phyloP scores from a whole-genome alignment of 2,329 filamentous ascomycete species.

The Dactylellina haptotyla region DNA sequence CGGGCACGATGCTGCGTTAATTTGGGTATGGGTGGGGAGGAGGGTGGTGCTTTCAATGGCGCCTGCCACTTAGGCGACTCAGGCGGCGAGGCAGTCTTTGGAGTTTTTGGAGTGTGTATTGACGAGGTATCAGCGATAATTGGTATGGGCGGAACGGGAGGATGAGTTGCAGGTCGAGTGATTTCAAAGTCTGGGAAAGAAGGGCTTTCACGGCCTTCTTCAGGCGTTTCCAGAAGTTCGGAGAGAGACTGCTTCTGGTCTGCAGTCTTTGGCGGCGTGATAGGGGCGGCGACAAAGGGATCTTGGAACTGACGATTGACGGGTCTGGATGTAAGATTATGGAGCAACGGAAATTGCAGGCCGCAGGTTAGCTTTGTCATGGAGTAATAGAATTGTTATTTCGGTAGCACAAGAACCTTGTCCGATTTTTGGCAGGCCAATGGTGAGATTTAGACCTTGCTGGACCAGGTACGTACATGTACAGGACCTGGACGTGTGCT shows the following conservation, averaged over 20 bases:
- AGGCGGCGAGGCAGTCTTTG: conserved; percentile 43
- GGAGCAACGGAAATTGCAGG: conserved; percentile 41
- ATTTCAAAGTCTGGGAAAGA: conserved; percentile 40
- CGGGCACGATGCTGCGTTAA: conserved; percentile 48
- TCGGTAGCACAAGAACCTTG: conserved; percentile 53
- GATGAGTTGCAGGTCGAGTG: conserved; percentile 7
- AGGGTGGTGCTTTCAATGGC: conserved; percentile 46
- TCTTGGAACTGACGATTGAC: conserved; percentile 52
- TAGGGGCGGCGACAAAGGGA: conserved; percentile 44
- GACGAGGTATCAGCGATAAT: conserved; percentile 34
- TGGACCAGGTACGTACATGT: conserved; percentile 23
- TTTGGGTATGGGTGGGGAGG: conserved; percentile 48
- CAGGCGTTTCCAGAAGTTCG: conserved; percentile 47
- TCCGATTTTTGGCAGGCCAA: conserved; percentile 46
- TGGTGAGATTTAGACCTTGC: conserved; percentile 20
- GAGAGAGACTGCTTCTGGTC: conserved; percentile 51
- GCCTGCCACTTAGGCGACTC: conserved; percentile 52
- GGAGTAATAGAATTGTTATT: conserved; percentile 22
- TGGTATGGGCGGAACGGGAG: conserved; percentile 44
- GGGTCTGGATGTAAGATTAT: conserved; percentile 40
- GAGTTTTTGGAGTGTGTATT: conserved; percentile 45
- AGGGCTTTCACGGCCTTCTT: conserved; percentile 34
- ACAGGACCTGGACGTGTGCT: too few species aligned
- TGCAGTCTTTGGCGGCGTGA: conserved; percentile 51
- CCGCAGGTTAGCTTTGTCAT: conserved; percentile 47